phyloP scores from a whole-genome alignment of 768 basidiomycete species.

The Brasilioporus rufonigricans region DNA sequence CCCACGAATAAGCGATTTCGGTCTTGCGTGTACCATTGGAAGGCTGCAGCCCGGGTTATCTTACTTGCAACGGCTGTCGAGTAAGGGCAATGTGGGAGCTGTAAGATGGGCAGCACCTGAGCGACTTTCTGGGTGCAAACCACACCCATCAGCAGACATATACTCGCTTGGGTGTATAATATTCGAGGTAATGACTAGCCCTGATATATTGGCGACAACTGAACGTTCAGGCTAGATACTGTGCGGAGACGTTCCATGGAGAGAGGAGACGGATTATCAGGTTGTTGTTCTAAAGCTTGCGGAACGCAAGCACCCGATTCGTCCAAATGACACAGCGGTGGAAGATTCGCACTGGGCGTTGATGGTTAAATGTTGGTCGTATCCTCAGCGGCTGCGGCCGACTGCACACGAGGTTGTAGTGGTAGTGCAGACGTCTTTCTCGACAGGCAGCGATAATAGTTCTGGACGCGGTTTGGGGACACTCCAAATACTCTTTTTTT shows the following conservation, averaged over 20 bases:
- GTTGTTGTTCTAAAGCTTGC: background rate
- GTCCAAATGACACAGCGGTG: background rate
- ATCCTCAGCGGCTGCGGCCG: too few relatives aligned
- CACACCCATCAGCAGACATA: background rate
- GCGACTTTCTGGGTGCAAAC: background rate
- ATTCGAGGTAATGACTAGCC: background rate
- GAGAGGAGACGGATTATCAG: background rate
- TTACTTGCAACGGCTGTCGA: background rate
- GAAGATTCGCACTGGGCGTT: background rate
- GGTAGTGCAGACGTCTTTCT: too few relatives aligned
- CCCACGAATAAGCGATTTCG: background rate
- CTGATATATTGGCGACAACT: background rate
- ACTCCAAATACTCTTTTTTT: too few relatives aligned
- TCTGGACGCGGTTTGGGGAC: too few relatives aligned
- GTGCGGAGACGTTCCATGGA: constrained; percentile 7
- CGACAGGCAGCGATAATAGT: too few relatives aligned
- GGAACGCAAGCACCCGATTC: background rate
- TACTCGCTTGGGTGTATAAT: background rate
- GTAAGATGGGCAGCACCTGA: too few relatives aligned
- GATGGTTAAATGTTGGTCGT: constrained; percentile 2
- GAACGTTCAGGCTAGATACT: background rate
- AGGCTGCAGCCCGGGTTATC: too few relatives aligned
- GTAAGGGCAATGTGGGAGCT: background rate
- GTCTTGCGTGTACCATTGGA: too few relatives aligned
- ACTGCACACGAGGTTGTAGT: too few relatives aligned